Conservation (phyloP, 208 protist genomes). For the Histomonas meleagridis region DNA sequence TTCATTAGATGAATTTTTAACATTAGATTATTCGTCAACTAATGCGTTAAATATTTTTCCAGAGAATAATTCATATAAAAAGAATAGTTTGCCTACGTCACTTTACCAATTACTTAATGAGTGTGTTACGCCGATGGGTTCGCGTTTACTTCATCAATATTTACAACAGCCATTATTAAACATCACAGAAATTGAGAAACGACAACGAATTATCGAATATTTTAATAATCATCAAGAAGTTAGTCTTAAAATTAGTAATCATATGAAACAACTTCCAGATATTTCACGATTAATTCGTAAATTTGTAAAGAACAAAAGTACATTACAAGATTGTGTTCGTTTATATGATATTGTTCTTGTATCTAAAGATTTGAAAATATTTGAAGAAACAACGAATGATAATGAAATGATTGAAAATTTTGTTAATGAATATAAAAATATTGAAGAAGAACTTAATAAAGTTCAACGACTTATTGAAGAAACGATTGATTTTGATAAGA, state of each 20-base stretch:
- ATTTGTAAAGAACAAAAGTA: neutral
- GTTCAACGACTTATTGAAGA: neutral
- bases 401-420: neutral
- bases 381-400: neutral
- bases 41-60: neutral
- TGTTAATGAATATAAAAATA: neutral
- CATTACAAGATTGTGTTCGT: neutral
- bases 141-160: neutral
- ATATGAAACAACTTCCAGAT: conserved; percentile 27
- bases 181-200: neutral
- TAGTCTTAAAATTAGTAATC: neutral
- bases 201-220: neutral
- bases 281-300: neutral
- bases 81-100: neutral
- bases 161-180: conserved; percentile 27
- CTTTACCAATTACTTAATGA: neutral
- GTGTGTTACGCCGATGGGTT: conserved; percentile 30
- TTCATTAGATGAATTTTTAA: neutral
- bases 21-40: neutral
- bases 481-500: conserved; percentile 4
- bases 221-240: neutral
- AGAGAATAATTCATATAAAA: neutral
- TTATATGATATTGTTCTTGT: neutral
- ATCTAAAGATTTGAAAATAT: neutral
- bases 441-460: neutral